Base-by-base conservation (phyloP, 176 grass and related monocot genomes). In the Eragrostis curvula region DNA sequence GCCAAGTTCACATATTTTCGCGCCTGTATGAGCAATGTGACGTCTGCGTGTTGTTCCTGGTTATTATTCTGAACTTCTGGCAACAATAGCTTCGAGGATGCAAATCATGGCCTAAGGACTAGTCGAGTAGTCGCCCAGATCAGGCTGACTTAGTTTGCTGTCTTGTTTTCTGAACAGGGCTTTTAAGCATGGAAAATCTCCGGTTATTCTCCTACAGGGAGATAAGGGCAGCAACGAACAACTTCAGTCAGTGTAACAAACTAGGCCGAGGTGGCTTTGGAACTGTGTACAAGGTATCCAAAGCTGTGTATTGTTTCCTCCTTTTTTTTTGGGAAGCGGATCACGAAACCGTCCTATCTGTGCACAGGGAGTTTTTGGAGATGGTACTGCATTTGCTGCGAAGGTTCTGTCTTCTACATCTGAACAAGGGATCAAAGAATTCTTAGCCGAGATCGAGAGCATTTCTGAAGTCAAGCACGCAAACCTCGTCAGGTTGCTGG, bases 401-500 rank as follows among this genome's bases (percentile, higher is more conserved):
- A 92, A 89, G 83, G 87, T 86, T 57, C 75, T 92, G 14, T 89
- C 79, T 1, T 46, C 53, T 17, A 86, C 89, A 76, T 92, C 87
- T 0, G 87, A 86, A 7, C 90, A 92, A 70, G 90, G 90, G 23
- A 32, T 86, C 78, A 89, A 71, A 28, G 90, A 92, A 71, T 92
- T 92, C 75, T 70, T 92, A 17, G 88, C 86, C 2, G 90, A 92
- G 48, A 92, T 92, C 71, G 79, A 86, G 56, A 89, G 79, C 74
- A 83, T 92, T 18, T 7, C 83, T 8, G 45, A 86, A 59, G 86
- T 70, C n/a, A 84, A 75, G 75, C 86, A 89, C 15, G 76, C 76
- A 28, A 89, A 89, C 76, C 81, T 89, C 47, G 76, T 89, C 81
- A 80, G 53, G 51, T n/a, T 88, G 81, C 62, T 89, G 76, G 81